Conservation (phyloP, 1,284 basidiomycete species). For the Rhodotorula mucilaginosa region DNA sequence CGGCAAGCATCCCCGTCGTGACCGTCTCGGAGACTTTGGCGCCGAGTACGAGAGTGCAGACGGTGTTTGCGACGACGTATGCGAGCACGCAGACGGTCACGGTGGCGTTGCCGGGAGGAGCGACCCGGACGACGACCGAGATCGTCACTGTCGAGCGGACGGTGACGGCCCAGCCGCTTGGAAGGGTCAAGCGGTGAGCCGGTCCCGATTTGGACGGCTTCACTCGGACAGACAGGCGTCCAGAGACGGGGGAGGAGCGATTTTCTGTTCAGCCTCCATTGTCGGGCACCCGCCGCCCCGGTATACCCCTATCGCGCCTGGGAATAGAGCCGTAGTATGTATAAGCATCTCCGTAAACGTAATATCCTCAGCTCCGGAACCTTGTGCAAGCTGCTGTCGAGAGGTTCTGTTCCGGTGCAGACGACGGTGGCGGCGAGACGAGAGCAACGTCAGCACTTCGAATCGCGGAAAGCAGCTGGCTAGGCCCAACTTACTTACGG, state of each 20-base stretch:
- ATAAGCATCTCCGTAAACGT: too few species aligned
- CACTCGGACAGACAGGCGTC: not conserved
- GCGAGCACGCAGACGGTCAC: constrained; percentile 25
- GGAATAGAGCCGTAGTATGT: too few species aligned
- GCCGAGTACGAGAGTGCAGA: constrained; percentile 12
- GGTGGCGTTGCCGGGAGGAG: constrained; percentile 14
- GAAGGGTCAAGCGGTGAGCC: not conserved
- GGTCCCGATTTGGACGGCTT: not conserved
- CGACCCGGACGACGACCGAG: constrained; percentile 5
- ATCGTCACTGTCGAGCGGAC: constrained; percentile 17
- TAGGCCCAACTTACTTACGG: too few species aligned
- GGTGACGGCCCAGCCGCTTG: constrained; percentile 7
- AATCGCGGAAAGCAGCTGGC: too few species aligned
- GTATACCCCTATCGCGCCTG: too few species aligned
- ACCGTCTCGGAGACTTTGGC: constrained; percentile 13
- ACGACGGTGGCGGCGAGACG: too few species aligned
- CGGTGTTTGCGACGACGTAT: constrained; percentile 24
- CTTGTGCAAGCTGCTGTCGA: too few species aligned
- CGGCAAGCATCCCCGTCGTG: not conserved
- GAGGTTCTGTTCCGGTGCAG: too few species aligned
- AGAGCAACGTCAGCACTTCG: too few species aligned
- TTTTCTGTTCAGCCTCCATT: not conserved
- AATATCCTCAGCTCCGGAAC: too few species aligned
- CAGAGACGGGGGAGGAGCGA: not conserved
- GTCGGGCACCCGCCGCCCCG: too few species aligned